Evolutionary conservation across 352 stramenopile genomes (phyloP).

Genomic region (Globisporangium takayamanum): DNA sequence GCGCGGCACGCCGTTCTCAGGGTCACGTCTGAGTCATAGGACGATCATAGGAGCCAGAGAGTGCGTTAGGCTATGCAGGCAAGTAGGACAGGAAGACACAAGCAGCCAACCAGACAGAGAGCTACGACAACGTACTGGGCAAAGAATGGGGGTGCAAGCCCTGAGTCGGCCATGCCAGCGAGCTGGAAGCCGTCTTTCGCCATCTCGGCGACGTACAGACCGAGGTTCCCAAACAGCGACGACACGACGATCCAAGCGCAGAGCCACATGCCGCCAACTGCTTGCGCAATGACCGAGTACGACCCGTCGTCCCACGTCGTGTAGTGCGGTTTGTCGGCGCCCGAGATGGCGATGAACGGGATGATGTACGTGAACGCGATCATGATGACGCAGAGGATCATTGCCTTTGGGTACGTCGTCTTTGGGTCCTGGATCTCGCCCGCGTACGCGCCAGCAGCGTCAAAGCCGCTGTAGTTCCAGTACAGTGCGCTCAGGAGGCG

Average conservation of each 20-base stretch:
- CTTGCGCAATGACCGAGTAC: conserved; percentile 65
- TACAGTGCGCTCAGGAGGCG: conserved; percentile 65
- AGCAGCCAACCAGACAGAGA: neutral
- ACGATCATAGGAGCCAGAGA: neutral
- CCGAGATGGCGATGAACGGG: conserved; percentile 61
- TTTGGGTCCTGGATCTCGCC: conserved; percentile 67
- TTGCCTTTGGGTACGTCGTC: conserved; percentile 65
- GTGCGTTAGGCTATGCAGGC: neutral
- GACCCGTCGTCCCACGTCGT: conserved; percentile 70
- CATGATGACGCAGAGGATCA: conserved; percentile 70
- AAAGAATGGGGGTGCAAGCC: conserved; percentile 71
- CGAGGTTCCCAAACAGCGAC: conserved; percentile 71
- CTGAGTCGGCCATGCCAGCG: conserved; percentile 76
- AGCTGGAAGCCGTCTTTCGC: conserved; percentile 79
- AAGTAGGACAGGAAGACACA: neutral
- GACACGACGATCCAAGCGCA: conserved; percentile 71
- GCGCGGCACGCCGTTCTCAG: conserved; percentile 50
- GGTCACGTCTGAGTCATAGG: conserved; percentile 28
- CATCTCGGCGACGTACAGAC: conserved; percentile 80
- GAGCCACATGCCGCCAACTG: conserved; percentile 59
- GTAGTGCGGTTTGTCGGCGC: conserved; percentile 67
- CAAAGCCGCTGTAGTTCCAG: conserved; percentile 83
- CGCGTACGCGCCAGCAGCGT: conserved; percentile 61
- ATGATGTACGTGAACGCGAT: conserved; percentile 75
- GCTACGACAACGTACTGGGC: conserved; percentile 37